A percentile compares a stretch with the other conserved stretches of the same genome.
Evolutionary conservation across 2,329 filamentous ascomycete species (phyloP).

Genomic region (Penicillium thymicola): DNA sequence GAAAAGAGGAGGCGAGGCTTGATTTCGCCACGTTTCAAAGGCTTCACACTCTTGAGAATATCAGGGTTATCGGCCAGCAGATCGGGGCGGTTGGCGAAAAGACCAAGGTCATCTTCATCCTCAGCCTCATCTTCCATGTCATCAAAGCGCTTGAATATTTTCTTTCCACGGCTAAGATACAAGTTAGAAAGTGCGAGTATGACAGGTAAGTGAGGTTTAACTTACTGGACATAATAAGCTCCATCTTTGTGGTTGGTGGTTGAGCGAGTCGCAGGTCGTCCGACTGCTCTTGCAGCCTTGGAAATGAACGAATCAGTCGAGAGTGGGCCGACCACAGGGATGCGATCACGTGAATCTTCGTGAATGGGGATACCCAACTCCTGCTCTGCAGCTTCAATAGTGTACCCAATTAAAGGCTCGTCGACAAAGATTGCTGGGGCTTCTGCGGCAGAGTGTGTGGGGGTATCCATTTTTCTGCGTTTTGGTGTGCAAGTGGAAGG

Average conservation of each 20-base stretch:
- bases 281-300: not conserved
- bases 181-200: conserved; percentile 25
- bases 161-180: conserved; percentile 56
- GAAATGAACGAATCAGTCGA: conserved; percentile 53
- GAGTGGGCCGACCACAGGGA: conserved; percentile 37
- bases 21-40: conserved; percentile 56
- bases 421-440: conserved; percentile 29
- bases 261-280: conserved; percentile 8
- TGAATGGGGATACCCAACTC: conserved; percentile 51
- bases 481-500: conserved; percentile 47
- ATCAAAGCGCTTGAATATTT: conserved; percentile 57
- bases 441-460: conserved; percentile 23
- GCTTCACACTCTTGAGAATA: conserved; percentile 38
- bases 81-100: conserved; percentile 41
- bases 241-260: not conserved
- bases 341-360: conserved; percentile 61
- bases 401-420: conserved; percentile 22
- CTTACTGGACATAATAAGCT: conserved; percentile 6
- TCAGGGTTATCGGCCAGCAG: conserved; percentile 30
- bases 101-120: conserved; percentile 43
- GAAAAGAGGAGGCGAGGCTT: conserved; percentile 60
- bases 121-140: conserved; percentile 40
- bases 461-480: conserved; percentile 46
- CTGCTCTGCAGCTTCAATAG: not conserved
- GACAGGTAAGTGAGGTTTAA: conserved; percentile 27